Conservation (phyloP, 345 rosid genomes). For the Aquilaria yunnanensis region DNA sequence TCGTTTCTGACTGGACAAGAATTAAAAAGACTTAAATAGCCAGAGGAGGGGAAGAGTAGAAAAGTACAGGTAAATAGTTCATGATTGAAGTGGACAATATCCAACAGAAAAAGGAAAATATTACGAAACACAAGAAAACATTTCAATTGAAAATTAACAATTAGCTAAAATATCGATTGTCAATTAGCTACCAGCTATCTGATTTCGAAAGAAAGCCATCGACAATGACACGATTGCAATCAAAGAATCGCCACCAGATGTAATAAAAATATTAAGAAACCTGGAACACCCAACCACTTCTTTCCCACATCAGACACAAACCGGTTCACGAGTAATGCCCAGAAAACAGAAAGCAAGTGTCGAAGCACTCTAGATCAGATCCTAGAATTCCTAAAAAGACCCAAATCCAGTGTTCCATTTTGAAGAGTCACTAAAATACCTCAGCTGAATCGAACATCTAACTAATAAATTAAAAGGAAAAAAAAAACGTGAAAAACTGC, state of each 20-base stretch:
- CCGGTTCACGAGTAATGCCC: no score
- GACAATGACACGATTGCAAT: constrained; percentile 13
- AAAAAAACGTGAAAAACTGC: no score
- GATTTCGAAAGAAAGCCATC: constrained; percentile 8
- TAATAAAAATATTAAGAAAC: neutral
- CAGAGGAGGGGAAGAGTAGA: constrained; percentile 1
- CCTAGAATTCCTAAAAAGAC: neutral
- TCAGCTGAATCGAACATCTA: no score
- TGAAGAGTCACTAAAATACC: no score
- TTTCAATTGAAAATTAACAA: constrained; percentile 17
- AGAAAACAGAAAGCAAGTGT: neutral
- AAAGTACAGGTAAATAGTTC: constrained; percentile 4
- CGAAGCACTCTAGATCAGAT: neutral
- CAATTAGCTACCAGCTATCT: constrained; percentile 4
- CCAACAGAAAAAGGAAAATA: constrained; percentile 22
- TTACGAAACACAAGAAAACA: constrained; percentile 10
- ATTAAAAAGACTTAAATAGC: constrained; percentile 1
- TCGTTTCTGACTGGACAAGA: neutral
- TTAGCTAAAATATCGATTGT: constrained; percentile 10
- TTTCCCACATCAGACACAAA: no score
- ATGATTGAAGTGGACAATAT: constrained; percentile 7
- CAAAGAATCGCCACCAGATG: no score
- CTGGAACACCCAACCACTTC: no score
- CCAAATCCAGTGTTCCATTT: neutral
- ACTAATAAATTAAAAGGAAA: no score